These are phyloP conservation scores for Carex myosuroides DNA, from an alignment of 176 grass and related monocot species.

Conservation along the genomic window DNA sequence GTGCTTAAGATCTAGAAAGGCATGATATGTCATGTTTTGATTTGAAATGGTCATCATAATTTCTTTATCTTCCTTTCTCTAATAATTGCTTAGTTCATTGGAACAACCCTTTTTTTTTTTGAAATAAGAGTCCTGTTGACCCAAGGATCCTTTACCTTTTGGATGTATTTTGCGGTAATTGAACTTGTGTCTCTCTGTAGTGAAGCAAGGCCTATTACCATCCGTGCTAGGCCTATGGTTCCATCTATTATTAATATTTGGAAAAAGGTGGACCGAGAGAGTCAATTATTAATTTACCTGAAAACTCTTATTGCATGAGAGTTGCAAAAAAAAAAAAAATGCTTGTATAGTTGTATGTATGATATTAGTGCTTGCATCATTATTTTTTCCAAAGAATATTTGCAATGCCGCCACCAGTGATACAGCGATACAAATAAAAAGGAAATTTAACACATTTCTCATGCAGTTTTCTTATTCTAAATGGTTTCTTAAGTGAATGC, in stretches of 20 bases:
- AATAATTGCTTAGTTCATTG: background rate
- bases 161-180: background rate
- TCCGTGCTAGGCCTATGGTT: background rate
- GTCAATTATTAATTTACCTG: background rate
- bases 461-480: background rate
- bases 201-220: background rate
- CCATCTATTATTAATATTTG: background rate
- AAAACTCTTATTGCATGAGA: background rate
- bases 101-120: background rate
- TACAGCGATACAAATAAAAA: background rate
- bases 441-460: background rate
- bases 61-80: background rate
- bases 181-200: background rate
- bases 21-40: background rate
- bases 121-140: background rate
- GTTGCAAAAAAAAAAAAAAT: background rate
- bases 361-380: background rate
- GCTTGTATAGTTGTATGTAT: background rate
- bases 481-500: background rate
- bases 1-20: background rate
- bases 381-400: background rate
- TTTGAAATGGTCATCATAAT: background rate
- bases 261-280: background rate
- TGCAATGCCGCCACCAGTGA: background rate
- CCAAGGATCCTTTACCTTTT: background rate